Evolutionary conservation across 805 yeast genomes (phyloP), one percentile per base, ranked within the genome.

Genomic region (Wickerhamiella occidentalis): DNA sequence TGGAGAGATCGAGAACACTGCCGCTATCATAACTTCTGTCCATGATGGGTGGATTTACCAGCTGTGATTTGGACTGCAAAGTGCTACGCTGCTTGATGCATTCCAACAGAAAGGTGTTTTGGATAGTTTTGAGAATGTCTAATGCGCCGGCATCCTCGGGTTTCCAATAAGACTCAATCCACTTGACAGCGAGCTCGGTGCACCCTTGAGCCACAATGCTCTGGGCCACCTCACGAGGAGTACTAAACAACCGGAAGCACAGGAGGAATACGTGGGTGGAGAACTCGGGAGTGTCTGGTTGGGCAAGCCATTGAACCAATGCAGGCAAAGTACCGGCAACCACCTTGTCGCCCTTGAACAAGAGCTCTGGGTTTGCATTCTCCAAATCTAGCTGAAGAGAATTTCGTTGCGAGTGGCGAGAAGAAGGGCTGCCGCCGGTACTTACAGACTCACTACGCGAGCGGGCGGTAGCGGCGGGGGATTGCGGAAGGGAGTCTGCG

Each of bases 111-210:
- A 28, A 26, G n/a, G 36, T 28, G 28, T 45, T 37, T 4, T 26
- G 80, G 60, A 86, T 82, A 58, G 83, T 83, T 41, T 83, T 73
- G 58, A 86, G 66, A 0, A 85, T 80, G 11, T 92, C 77, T 42
- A 87, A 66, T 36, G 80, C 68, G 22, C 64, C 65, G 53, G 74
- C 75, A 62, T 87, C 95, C 17, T 58, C 60, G 40, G 73, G 76
- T 54, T 79, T 77, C 96, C 96, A 90, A 61, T 82, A 87, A 47
- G 92, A 80, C 63, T 86, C 94, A 63, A 90, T 67, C 98, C 98
- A 90, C 18, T 56, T 38, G 18, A 48, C 44, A 11, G 60, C 61
- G 7, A 59, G 26, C 21, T 50, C 56, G 22, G 23, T 25, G 30
- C 43, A 25, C 21, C 17, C n/a, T 29, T 45, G 40, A 25, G 36